Percentiles rank a stretch among this genome's conserved stretches.
phyloP scores from a whole-genome alignment of 371 early-diverging fungal genomes.

The Mortierella sp. region DNA sequence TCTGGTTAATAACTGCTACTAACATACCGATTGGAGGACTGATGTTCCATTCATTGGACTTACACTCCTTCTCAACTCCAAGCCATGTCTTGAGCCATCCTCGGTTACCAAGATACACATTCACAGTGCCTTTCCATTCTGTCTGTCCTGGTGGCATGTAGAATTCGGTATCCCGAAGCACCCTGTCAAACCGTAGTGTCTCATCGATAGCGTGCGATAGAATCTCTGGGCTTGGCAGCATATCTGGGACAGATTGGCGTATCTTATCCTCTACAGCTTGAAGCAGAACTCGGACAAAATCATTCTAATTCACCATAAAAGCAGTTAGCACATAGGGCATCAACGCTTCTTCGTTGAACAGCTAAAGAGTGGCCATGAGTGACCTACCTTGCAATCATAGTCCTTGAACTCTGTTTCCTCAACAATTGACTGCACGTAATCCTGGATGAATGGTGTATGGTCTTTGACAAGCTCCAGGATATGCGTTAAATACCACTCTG shows the following conservation, averaged over 20 bases:
- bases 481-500: constrained; percentile 87
- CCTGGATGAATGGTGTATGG: constrained; percentile 66
- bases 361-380: no score
- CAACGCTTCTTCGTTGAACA: not conserved
- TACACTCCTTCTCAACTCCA: constrained; percentile 75
- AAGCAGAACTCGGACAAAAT: constrained; percentile 74
- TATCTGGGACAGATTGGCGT: constrained; percentile 61
- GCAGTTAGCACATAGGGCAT: not conserved
- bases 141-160: constrained; percentile 59
- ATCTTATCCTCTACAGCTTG: constrained; percentile 73
- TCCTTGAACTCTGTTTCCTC: constrained; percentile 55
- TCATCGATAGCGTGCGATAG: constrained; percentile 82
- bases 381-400: constrained; percentile 64
- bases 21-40: no score
- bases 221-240: constrained; percentile 66
- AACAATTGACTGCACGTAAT: constrained; percentile 63
- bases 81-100: constrained; percentile 80
- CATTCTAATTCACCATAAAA: constrained; percentile 59
- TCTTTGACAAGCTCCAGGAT: constrained; percentile 72
- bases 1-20: no score
- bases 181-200: constrained; percentile 78
- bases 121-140: constrained; percentile 60
- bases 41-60: no score
- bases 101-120: constrained; percentile 64
- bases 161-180: constrained; percentile 72